Conservation (phyloP, 169 alveolate genomes). For the Cryptosporidium xiaoi region DNA sequence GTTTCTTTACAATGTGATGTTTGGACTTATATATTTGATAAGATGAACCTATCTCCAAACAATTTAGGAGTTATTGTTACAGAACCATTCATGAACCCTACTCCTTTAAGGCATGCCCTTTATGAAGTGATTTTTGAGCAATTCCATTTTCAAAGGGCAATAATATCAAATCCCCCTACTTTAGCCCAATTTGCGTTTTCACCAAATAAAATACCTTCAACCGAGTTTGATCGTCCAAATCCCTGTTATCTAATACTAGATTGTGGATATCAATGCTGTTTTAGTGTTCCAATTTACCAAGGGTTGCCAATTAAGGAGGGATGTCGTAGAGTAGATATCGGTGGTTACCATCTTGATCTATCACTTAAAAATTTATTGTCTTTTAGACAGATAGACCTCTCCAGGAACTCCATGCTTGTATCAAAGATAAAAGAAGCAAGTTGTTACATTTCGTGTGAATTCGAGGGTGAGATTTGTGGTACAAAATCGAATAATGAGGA, state of each 20-base stretch:
- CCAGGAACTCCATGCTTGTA: slow-evolving; percentile 34
- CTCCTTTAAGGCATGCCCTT: slow-evolving; percentile 48
- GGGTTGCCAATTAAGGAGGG: slow-evolving; percentile 54
- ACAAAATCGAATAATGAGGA: neutral
- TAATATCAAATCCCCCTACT: slow-evolving; percentile 38
- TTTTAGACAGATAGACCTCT: slow-evolving; percentile 55
- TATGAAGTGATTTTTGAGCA: slow-evolving; percentile 63
- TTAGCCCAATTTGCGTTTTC: slow-evolving; percentile 49
- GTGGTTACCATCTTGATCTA: slow-evolving; percentile 62
- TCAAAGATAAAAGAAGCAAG: slow-evolving; percentile 56
- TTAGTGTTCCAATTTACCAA: slow-evolving; percentile 57
- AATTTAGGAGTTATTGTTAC: slow-evolving; percentile 42
- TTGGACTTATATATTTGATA: slow-evolving; percentile 52
- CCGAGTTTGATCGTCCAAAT: neutral
- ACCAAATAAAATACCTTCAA: slow-evolving; percentile 54
- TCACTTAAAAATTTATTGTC: slow-evolving; percentile 48
- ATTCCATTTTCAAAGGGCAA: slow-evolving; percentile 39
- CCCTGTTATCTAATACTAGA: slow-evolving; percentile 67
- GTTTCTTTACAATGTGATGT: slow-evolving; percentile 44
- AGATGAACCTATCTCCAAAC: slow-evolving; percentile 33
- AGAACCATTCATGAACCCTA: slow-evolving; percentile 64
- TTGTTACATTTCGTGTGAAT: slow-evolving; percentile 54
- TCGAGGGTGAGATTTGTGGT: slow-evolving; percentile 4
- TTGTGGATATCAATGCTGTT: slow-evolving; percentile 66
- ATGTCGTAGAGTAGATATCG: slow-evolving; percentile 70